These are phyloP conservation scores for Colletotrichum sp. DNA, from an alignment of 2,329 filamentous ascomycete genomes.

Conservation along the genomic window DNA sequence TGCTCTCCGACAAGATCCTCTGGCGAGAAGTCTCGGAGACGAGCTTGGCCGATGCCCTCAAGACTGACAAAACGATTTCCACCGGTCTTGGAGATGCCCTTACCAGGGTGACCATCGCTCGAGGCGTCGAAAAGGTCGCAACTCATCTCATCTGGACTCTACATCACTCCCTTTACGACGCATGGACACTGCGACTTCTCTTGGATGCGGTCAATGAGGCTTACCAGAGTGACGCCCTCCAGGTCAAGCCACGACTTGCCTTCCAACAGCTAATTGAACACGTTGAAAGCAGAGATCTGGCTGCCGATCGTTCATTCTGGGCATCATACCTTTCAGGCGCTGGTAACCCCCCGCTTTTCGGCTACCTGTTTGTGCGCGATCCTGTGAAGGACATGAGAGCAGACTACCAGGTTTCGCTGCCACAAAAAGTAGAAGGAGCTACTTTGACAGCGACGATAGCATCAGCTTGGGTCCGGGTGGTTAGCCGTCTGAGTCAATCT, in stretches of 20 bases:
- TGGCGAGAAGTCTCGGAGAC: background rate
- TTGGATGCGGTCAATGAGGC: slow-evolving; percentile 17
- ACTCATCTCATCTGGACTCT: slow-evolving; percentile 6
- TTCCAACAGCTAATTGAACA: background rate
- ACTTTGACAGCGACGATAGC: background rate
- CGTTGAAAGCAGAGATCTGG: background rate
- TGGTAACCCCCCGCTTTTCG: background rate
- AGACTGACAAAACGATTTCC: background rate
- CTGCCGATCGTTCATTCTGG: background rate
- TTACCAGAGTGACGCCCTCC: slow-evolving; percentile 3
- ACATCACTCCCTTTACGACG: slow-evolving; percentile 18
- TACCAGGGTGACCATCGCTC: background rate
- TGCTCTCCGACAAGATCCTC: background rate
- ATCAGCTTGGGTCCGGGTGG: background rate
- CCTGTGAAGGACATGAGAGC: background rate
- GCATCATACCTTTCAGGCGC: slow-evolving; percentile 1
- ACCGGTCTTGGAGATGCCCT: background rate
- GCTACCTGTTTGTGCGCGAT: background rate
- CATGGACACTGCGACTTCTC: slow-evolving; percentile 19
- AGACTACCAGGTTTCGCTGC: background rate
- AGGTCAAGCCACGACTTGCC: background rate
- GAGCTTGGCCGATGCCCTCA: background rate
- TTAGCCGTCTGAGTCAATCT: background rate
- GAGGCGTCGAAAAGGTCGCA: background rate
- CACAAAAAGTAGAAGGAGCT: background rate